phyloP scores from a whole-genome alignment of 1,284 basidiomycete species.

The Austropuccinia psidii region DNA sequence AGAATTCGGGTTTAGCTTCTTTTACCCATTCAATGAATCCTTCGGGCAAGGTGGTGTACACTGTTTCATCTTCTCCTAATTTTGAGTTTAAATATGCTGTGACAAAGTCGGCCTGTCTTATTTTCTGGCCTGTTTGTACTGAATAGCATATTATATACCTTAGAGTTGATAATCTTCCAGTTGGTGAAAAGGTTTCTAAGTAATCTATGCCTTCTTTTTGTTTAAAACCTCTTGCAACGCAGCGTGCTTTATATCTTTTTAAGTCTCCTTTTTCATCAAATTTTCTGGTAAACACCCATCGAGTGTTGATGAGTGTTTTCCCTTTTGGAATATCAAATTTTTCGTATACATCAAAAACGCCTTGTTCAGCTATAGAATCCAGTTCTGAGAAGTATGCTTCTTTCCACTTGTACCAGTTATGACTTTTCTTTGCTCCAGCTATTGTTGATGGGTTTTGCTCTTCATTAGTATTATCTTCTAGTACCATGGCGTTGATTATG shows the following conservation, averaged over 20 bases:
- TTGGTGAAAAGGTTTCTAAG: slow-evolving; percentile 22
- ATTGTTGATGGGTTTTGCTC: too few species aligned
- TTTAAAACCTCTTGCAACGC: slow-evolving; percentile 10
- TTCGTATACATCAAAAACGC: slow-evolving; percentile 14
- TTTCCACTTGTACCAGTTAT: neutral
- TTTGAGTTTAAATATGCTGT: slow-evolving; percentile 16
- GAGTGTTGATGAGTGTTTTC: neutral
- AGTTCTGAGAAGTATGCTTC: neutral
- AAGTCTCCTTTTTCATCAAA: slow-evolving; percentile 2
- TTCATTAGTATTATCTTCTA: neutral
- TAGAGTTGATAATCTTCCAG: neutral
- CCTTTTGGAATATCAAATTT: neutral
- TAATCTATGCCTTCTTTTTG: slow-evolving; percentile 26
- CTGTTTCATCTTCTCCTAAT: slow-evolving; percentile 11
- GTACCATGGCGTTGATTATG: neutral
- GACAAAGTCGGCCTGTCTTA: slow-evolving; percentile 23
- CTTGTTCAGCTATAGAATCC: slow-evolving; percentile 1
- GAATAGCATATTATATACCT: neutral
- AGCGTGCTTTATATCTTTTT: slow-evolving; percentile 18
- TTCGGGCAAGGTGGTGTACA: slow-evolving; percentile 10
- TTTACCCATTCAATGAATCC: slow-evolving; percentile 22
- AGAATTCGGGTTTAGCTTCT: slow-evolving; percentile 20
- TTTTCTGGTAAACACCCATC: slow-evolving; percentile 8
- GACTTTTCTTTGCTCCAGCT: neutral
- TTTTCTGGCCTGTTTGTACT: neutral